Evolutionary conservation across 1,139 yeast species (phyloP), one percentile per base, ranked within the genome.

Genomic region (Suhomyces panamericanus): DNA sequence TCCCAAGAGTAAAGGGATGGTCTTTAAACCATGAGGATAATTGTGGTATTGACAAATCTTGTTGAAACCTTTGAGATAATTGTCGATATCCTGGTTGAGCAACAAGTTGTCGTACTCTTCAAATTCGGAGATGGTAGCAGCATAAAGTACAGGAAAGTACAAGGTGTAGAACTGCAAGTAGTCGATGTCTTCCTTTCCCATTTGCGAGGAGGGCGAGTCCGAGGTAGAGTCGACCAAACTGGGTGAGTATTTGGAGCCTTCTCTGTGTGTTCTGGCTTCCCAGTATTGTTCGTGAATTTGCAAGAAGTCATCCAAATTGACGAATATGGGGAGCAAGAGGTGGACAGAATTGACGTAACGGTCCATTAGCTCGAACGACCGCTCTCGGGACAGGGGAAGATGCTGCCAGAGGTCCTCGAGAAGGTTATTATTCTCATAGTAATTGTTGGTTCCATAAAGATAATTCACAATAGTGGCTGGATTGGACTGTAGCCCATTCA

Each of bases 51-150:
- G 78, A 44, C 80, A 70, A 8, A 75, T 73, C 45, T 68, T 71
- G 53, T 77, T 73, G 52, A 77, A 75, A 0, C 73, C 78, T 48
- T 69, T 69, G 46, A 77, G 59, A 50, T 76, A 77, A 44, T 65
- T 70, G 54, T 74, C 72, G 38, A 77, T 75, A 48, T 78, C 81
- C 52, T 76, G 78, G 49, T 76, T 74, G 43, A 78, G 59, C 42
- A 73, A 56, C 22, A 73, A 55, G 46, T 73, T 73, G 50, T 74
- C 78, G 48, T 70, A 77, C 54, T 78, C 81, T 55, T 78, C 81
- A 52, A 78, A 78, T 54, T 77, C 81, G 12, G 81, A 75, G 30
- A 77, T 77, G 3, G 80, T 73, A 3, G 82, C 73, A 2, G 82
- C 81, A 55, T 77, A 78, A 15, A 77, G 54, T 4, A 78, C 69